Conservation (phyloP, 495 filamentous ascomycete species). For the Penicillium daleae region DNA sequence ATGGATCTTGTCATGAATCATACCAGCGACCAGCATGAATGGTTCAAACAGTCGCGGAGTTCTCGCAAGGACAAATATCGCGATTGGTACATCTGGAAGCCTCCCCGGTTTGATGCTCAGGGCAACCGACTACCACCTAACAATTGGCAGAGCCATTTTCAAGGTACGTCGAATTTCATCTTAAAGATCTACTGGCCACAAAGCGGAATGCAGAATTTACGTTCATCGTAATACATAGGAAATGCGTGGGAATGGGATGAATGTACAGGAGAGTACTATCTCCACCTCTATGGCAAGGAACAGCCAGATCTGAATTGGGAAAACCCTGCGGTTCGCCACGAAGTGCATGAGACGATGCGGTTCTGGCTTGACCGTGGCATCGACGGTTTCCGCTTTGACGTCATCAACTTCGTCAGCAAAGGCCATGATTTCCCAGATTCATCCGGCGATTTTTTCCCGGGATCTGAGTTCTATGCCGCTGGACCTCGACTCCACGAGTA, state of each 20-base stretch:
- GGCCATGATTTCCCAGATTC: conserved; percentile 46
- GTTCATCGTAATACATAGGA: conserved; percentile 27
- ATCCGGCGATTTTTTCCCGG: conserved; percentile 12
- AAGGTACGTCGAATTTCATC: conserved; percentile 19
- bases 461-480: conserved; percentile 53
- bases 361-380: conserved; percentile 53
- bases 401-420: conserved; percentile 57
- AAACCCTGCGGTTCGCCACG: conserved; percentile 43
- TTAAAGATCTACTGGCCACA: background rate
- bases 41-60: conserved; percentile 64
- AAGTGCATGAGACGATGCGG: conserved; percentile 43
- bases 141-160: conserved; percentile 50
- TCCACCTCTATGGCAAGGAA: conserved; percentile 48
- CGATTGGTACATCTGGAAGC: conserved; percentile 60
- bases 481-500: conserved; percentile 66
- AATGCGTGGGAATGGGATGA: conserved; percentile 52
- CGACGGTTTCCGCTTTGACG: conserved; percentile 58
- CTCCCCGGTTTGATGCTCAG: conserved; percentile 40
- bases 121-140: conserved; percentile 56
- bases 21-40: conserved; percentile 63
- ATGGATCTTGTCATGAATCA: conserved; percentile 71
- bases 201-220: background rate
- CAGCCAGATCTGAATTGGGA: conserved; percentile 57
- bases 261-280: conserved; percentile 49
- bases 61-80: conserved; percentile 38